A percentile compares a stretch with the other conserved stretches of the same genome.
phyloP scores from a whole-genome alignment of 2,329 filamentous ascomycete genomes.

The Scytalidium lignicola region DNA sequence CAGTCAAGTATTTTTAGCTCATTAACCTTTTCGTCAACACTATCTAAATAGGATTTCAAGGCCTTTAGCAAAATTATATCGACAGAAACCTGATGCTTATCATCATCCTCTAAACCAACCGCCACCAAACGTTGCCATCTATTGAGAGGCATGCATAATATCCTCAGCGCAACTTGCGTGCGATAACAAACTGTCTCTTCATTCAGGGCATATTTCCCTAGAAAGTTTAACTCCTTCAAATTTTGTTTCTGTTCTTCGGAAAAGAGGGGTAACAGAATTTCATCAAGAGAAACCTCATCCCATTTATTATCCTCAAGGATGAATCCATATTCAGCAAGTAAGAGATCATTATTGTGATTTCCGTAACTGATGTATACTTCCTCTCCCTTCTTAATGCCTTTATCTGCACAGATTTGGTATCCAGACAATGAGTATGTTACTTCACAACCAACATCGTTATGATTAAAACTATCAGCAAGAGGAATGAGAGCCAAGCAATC shows the following conservation, averaged over 20 bases:
- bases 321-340: slow-evolving; percentile 59
- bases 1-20: background rate
- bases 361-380: slow-evolving; percentile 70
- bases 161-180: slow-evolving; percentile 48
- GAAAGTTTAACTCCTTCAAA: slow-evolving; percentile 43
- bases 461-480: slow-evolving; percentile 69
- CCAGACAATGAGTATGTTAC: slow-evolving; percentile 44
- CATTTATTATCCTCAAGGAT: slow-evolving; percentile 24
- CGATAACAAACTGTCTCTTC: slow-evolving; percentile 46
- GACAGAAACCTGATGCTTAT: slow-evolving; percentile 35
- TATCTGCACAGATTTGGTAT: slow-evolving; percentile 50
- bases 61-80: slow-evolving; percentile 31
- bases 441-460: slow-evolving; percentile 43
- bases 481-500: slow-evolving; percentile 68
- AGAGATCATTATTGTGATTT: slow-evolving; percentile 64
- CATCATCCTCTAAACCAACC: slow-evolving; percentile 39
- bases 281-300: slow-evolving; percentile 26
- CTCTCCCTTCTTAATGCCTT: slow-evolving; percentile 48
- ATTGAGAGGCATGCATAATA: slow-evolving; percentile 29
- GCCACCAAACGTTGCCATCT: slow-evolving; percentile 43
- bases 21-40: background rate
- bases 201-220: slow-evolving; percentile 48
- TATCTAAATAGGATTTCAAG: slow-evolving; percentile 6
- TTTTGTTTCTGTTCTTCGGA: slow-evolving; percentile 27
- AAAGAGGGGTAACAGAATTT: slow-evolving; percentile 20